These are phyloP conservation scores for Biscutella laevigata DNA, from an alignment of 441 rosid genomes.

Conservation along the genomic window DNA sequence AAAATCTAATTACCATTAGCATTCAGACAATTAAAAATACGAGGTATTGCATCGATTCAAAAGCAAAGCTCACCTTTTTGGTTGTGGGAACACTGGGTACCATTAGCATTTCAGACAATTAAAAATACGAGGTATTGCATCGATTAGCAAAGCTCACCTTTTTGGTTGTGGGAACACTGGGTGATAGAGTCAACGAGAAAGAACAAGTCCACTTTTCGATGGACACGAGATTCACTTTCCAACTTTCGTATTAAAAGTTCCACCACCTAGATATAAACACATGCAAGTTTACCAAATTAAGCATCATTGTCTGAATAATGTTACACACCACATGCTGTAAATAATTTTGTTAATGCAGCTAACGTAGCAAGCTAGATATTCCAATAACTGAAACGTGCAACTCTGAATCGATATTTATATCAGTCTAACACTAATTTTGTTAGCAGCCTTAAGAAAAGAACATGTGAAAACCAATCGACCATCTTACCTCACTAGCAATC, in stretches of 20 bases:
- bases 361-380: neutral
- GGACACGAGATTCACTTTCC: slow-evolving; percentile 79
- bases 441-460: slow-evolving; percentile 8
- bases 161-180: slow-evolving; percentile 89
- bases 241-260: slow-evolving; percentile 84
- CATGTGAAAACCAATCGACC: neutral
- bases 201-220: slow-evolving; percentile 84
- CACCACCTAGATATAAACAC: slow-evolving; percentile 65
- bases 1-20: no score
- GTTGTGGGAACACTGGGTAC: slow-evolving; percentile 91
- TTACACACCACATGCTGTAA: neutral
- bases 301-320: neutral
- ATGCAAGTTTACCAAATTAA: neutral
- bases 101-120: no score
- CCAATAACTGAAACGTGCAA: neutral
- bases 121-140: neutral
- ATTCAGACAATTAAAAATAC: no score
- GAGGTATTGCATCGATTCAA: neutral
- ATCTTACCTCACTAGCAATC: slow-evolving; percentile 86
- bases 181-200: slow-evolving; percentile 97
- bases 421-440: neutral
- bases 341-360: slow-evolving; percentile 1
- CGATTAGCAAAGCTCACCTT: slow-evolving; percentile 43
- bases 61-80: slow-evolving; percentile 64
- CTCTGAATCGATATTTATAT: neutral